Conservation (phyloP, 148 eudicot species). For the Cornus florida region DNA sequence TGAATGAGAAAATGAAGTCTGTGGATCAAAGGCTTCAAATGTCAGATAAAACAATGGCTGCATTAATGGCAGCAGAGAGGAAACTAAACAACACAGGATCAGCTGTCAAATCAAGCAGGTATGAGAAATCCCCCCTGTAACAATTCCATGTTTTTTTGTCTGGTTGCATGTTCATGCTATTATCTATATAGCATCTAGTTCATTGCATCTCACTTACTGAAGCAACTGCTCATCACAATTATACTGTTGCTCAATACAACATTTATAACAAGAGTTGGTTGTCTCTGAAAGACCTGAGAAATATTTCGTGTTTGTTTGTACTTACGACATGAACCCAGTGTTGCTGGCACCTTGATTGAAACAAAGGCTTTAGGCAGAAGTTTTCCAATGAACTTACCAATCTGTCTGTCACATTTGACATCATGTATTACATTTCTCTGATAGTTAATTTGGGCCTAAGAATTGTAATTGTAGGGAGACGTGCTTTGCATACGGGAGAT, state of each 20-base stretch:
- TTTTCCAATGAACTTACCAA: background rate
- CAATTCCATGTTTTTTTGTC: background rate
- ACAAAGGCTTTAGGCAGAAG: background rate
- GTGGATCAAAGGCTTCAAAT: constrained; percentile 95
- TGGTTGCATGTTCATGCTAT: background rate
- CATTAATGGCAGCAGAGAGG: constrained; percentile 90
- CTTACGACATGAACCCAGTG: background rate
- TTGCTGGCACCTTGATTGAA: background rate
- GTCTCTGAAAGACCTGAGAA: background rate
- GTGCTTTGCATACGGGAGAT: background rate
- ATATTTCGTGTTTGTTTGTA: background rate
- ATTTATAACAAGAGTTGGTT: background rate
- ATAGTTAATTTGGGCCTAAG: background rate
- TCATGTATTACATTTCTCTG: background rate
- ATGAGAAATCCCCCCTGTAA: background rate
- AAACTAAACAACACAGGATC: constrained; percentile 82
- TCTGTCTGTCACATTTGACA: background rate
- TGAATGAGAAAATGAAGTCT: constrained; percentile 90
- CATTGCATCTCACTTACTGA: background rate
- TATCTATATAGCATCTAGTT: no score
- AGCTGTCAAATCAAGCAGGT: constrained; percentile 99
- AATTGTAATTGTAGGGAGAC: background rate
- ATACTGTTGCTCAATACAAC: background rate
- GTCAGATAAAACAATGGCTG: constrained; percentile 96
- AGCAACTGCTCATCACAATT: background rate